Percentiles rank a stretch among this genome's conserved stretches.
phyloP scores from a whole-genome alignment of 2,329 filamentous ascomycete genomes.

The Metarhizium rileyi region DNA sequence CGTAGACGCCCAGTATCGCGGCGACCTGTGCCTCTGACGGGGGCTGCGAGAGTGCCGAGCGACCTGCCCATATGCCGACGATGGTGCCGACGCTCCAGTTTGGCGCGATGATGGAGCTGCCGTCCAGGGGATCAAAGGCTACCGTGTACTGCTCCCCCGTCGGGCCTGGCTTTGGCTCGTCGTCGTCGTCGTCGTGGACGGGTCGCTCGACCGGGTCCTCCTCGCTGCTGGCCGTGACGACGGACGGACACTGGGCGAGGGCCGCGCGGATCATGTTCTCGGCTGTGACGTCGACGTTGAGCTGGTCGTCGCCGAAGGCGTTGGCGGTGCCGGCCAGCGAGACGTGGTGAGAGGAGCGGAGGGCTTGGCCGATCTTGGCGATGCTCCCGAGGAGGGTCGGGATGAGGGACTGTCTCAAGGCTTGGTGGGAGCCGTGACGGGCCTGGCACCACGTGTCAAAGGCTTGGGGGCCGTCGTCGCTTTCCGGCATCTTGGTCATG shows the following conservation, averaged over 20 bases:
- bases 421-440: constrained; percentile 12
- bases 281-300: constrained; percentile 46
- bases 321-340: constrained; percentile 40
- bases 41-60: constrained; percentile 30
- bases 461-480: not conserved
- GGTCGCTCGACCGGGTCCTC: constrained; percentile 46
- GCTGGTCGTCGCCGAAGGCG: constrained; percentile 48
- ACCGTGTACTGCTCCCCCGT: constrained; percentile 40
- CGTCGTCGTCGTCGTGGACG: constrained; percentile 14
- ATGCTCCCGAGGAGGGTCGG: constrained; percentile 38
- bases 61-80: constrained; percentile 47
- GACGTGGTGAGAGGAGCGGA: constrained; percentile 36
- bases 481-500: not conserved
- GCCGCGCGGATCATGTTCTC: constrained; percentile 37
- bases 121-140: constrained; percentile 55
- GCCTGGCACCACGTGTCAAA: constrained; percentile 1
- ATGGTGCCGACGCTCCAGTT: constrained; percentile 53
- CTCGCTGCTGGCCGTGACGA: constrained; percentile 46
- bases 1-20: constrained; percentile 42
- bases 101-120: constrained; percentile 48
- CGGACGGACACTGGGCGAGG: constrained; percentile 32
- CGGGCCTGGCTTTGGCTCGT: no score
- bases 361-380: constrained; percentile 31
- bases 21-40: constrained; percentile 35
- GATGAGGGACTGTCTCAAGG: constrained; percentile 35